These are phyloP conservation scores for Talinum fruticosum DNA, from an alignment of 148 eudicot species.

Conservation along the genomic window DNA sequence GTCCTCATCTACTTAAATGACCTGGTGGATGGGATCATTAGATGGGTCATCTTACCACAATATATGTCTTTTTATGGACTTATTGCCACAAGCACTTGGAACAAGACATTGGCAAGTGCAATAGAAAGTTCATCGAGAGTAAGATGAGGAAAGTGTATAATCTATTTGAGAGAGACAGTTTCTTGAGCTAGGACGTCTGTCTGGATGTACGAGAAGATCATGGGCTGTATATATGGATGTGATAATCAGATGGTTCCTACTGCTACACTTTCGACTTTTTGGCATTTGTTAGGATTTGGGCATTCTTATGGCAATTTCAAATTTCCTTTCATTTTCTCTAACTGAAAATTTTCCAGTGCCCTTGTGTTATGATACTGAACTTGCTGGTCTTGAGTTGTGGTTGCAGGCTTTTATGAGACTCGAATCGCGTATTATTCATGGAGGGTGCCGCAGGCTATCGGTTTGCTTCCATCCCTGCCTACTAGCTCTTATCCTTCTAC, in stretches of 20 bases:
- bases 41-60: neutral
- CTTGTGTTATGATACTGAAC: too few species aligned
- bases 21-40: neutral
- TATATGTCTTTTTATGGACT: neutral
- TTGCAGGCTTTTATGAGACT: conserved; percentile 94
- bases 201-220: neutral
- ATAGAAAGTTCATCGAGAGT: neutral
- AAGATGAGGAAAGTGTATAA: neutral
- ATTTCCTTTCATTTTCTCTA: too few species aligned
- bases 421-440: conserved; percentile 95
- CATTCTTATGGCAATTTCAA: too few species aligned
- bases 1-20: neutral
- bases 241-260: too few species aligned
- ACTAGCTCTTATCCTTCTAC: conserved; percentile 37
- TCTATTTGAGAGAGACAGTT: neutral
- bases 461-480: conserved; percentile 81
- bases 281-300: too few species aligned
- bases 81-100: neutral
- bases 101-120: neutral
- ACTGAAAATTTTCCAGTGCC: too few species aligned
- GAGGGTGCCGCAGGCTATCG: conserved; percentile 97
- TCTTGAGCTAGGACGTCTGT: neutral
- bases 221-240: too few species aligned
- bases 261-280: too few species aligned
- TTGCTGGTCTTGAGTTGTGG: neutral